A percentile compares a stretch with the other conserved stretches of the same genome.
These are phyloP conservation scores for Neoboletus magnificus DNA, from an alignment of 768 basidiomycete species.

Conservation along the genomic window DNA sequence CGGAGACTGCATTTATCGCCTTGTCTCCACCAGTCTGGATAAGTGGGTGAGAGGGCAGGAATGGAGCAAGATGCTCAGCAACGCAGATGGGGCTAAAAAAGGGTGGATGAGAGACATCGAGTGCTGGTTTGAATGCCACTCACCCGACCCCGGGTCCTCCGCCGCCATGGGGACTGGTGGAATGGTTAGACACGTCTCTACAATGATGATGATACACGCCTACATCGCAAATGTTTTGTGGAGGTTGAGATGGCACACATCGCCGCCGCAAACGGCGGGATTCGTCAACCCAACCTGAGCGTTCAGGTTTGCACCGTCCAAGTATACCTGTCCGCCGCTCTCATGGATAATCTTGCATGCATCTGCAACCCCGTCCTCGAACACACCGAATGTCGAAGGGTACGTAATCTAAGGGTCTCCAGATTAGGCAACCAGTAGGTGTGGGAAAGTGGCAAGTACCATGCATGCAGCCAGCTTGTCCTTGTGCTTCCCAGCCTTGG, in stretches of 20 bases:
- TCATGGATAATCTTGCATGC: constrained; percentile 94
- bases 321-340: constrained; percentile 95
- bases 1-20: constrained; percentile 85
- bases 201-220: constrained; percentile 21
- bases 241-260: constrained; percentile 96
- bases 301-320: constrained; percentile 93
- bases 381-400: constrained; percentile 97
- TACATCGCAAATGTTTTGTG: constrained; percentile 98
- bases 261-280: constrained; percentile 92
- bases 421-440: constrained; percentile 1
- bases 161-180: constrained; percentile 84
- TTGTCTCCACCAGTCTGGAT: constrained; percentile 61
- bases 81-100: constrained; percentile 82
- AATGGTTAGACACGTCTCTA: background rate
- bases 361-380: constrained; percentile 85
- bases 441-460: constrained; percentile 44
- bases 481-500: constrained; percentile 88
- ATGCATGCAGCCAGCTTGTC: constrained; percentile 94
- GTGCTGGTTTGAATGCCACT: constrained; percentile 13
- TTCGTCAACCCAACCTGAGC: constrained; percentile 92
- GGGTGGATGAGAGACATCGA: constrained; percentile 1
- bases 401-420: constrained; percentile 72
- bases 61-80: constrained; percentile 88
- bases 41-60: constrained; percentile 86
- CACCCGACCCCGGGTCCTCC: constrained; percentile 96